These are phyloP conservation scores for Pythium rhizo-oryzae DNA, from an alignment of 352 stramenopile species.

Conservation along the genomic window DNA sequence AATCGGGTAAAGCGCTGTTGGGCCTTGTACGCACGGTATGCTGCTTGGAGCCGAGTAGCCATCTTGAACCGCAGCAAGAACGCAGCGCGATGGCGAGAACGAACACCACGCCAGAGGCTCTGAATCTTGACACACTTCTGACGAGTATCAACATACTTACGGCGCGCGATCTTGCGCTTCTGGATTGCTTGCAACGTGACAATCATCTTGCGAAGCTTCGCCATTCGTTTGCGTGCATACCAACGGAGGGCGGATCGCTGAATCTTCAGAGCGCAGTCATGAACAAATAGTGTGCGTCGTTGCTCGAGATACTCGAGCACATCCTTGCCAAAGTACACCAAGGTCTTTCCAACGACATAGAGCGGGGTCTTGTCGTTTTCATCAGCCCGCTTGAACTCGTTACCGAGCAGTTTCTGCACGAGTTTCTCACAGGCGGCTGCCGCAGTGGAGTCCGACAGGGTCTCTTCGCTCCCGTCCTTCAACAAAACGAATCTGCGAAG, in stretches of 20 bases:
- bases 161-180: slow-evolving; percentile 46
- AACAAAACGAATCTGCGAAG: slow-evolving; percentile 82
- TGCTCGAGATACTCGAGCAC: slow-evolving; percentile 93
- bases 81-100: slow-evolving; percentile 55
- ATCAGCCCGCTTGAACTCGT: slow-evolving; percentile 45
- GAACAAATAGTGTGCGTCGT: slow-evolving; percentile 66
- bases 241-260: slow-evolving; percentile 58
- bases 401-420: slow-evolving; percentile 45
- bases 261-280: slow-evolving; percentile 66
- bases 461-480: slow-evolving; percentile 36
- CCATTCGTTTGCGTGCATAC: slow-evolving; percentile 54
- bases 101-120: slow-evolving; percentile 74
- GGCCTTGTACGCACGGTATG: slow-evolving; percentile 50
- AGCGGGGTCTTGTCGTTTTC: slow-evolving; percentile 45
- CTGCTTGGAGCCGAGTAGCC: slow-evolving; percentile 61
- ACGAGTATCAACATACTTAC: slow-evolving; percentile 47
- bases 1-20: slow-evolving; percentile 58
- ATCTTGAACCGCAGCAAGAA: slow-evolving; percentile 60
- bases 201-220: slow-evolving; percentile 54
- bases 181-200: slow-evolving; percentile 62
- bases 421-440: slow-evolving; percentile 69
- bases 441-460: slow-evolving; percentile 47
- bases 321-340: slow-evolving; percentile 94
- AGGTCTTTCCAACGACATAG: slow-evolving; percentile 85
- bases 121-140: slow-evolving; percentile 58